Evolutionary conservation across 2,329 filamentous ascomycete genomes (phyloP).

Genomic region (Curvularia sp.): DNA sequence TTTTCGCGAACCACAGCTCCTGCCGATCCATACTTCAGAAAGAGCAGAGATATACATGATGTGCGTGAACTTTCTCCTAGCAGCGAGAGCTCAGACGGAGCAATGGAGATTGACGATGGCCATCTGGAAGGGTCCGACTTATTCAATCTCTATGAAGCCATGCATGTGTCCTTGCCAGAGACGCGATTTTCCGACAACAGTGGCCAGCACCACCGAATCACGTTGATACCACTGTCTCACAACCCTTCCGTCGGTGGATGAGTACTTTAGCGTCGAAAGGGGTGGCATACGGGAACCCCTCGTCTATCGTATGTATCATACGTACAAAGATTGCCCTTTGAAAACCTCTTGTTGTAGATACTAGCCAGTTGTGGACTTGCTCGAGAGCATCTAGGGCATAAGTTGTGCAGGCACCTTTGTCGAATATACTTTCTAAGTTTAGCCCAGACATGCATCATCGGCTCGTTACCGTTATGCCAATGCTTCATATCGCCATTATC

Average conservation of each 20-base stretch:
- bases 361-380: too few relatives aligned
- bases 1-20: conserved; percentile 13
- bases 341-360: too few relatives aligned
- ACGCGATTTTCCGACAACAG: conserved; percentile 29
- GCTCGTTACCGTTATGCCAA: too few relatives aligned
- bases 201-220: conserved; percentile 6
- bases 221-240: conserved; percentile 11
- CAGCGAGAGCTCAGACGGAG: conserved; percentile 17
- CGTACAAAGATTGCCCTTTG: too few relatives aligned
- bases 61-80: conserved; percentile 9
- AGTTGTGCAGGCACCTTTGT: too few relatives aligned
- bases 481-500: too few relatives aligned
- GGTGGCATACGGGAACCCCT: conserved; percentile 10
- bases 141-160: conserved; percentile 34
- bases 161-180: conserved; percentile 32
- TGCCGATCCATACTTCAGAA: not conserved
- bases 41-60: conserved; percentile 13
- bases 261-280: conserved; percentile 54
- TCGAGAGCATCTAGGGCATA: too few relatives aligned
- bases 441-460: too few relatives aligned
- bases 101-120: conserved; percentile 21
- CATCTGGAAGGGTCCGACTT: conserved; percentile 25
- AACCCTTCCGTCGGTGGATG: conserved; percentile 74
- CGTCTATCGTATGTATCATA: conserved; percentile 1
- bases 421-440: too few relatives aligned